Base-by-base conservation (phyloP, 1,139 yeast species). In the Suhomyces anneliseae region DNA sequence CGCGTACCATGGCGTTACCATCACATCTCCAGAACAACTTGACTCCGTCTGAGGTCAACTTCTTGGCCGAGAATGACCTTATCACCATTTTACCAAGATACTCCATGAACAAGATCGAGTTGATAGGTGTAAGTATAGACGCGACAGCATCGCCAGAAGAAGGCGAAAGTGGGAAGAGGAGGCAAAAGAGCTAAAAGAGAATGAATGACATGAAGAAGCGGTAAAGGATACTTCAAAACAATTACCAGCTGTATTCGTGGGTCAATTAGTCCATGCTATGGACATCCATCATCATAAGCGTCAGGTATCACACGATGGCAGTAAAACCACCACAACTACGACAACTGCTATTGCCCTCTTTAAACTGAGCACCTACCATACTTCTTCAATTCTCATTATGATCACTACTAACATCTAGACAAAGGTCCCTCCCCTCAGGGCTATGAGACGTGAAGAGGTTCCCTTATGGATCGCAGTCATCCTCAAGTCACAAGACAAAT, bases 381-480 rank as follows among this genome's bases (percentile, higher is more conserved):
- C 4, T 19, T 19, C 24, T 19, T 19, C 6, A 19, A 2, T 6
- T 19, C 24, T 4, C 24, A n/a, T 11, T 39, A 11, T n/a, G 8
- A 31, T 3, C 36, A 27, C 14, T 39, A 46, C 49, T 43, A 43
- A 46, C 46, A 2, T 8, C 51, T 61, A 65, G 78, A 68, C 72
- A 48, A 72, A 60, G 46, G 63, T 77, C 42, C 89, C 84, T 2
- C 73, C 73, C 46, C 66, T 86, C 52, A 65, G 82, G 45, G 90
- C 96, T 2, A 78, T 88, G 79, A 79, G 87, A 53, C 75, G 93
- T 47, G 81, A 79, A 32, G 73, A 79, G 42, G 83, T 93, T 0
- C 96, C 97, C 0, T 56, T 93, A 4, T 93, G 99, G 99, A 73
- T 89, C 26, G 98, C 97, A 0, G 65, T 90, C 11, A 72, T 92